phyloP scores from a whole-genome alignment of 2,329 filamentous ascomycete genomes.

The Cercospora sesami region DNA sequence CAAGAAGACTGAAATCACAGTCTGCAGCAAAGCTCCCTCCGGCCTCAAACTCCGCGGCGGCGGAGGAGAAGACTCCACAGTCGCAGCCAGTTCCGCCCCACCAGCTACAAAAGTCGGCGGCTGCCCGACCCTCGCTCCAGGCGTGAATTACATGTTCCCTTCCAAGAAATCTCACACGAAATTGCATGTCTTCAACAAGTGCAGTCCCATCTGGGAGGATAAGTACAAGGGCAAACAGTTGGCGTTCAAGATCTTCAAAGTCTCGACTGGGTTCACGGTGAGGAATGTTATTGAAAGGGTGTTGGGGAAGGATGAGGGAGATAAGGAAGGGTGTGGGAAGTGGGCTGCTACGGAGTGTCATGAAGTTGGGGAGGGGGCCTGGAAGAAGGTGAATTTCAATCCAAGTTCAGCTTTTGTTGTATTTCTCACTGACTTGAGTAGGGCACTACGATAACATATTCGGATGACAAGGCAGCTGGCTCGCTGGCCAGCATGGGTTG shows the following conservation, averaged over 20 bases:
- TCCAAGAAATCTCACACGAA: constrained; percentile 30
- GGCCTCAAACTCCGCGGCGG: constrained; percentile 5
- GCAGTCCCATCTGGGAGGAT: constrained; percentile 32
- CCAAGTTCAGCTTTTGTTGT: not conserved
- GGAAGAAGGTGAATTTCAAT: constrained; percentile 33
- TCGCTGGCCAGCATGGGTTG: constrained; percentile 37
- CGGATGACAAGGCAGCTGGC: constrained; percentile 33
- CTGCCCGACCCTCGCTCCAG: constrained; percentile 25
- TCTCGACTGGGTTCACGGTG: constrained; percentile 31
- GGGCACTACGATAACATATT: constrained; percentile 36
- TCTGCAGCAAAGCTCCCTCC: not conserved
- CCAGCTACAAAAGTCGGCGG: not conserved
- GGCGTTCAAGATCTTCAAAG: constrained; percentile 39
- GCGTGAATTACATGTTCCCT: constrained; percentile 36
- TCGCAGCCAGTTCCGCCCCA: not conserved
- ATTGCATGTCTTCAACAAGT: constrained; percentile 36
- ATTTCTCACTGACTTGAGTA: constrained; percentile 12
- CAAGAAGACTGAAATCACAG: constrained; percentile 2
- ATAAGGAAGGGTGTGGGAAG: constrained; percentile 27
- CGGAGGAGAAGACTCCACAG: not conserved
- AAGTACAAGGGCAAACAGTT: constrained; percentile 24
- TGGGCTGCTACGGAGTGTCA: constrained; percentile 39
- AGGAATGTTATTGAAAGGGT: constrained; percentile 37
- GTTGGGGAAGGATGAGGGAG: constrained; percentile 23
- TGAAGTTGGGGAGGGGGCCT: constrained; percentile 36